Conservation (phyloP, 2,329 filamentous ascomycete species). For the Fusarium torreyae region DNA sequence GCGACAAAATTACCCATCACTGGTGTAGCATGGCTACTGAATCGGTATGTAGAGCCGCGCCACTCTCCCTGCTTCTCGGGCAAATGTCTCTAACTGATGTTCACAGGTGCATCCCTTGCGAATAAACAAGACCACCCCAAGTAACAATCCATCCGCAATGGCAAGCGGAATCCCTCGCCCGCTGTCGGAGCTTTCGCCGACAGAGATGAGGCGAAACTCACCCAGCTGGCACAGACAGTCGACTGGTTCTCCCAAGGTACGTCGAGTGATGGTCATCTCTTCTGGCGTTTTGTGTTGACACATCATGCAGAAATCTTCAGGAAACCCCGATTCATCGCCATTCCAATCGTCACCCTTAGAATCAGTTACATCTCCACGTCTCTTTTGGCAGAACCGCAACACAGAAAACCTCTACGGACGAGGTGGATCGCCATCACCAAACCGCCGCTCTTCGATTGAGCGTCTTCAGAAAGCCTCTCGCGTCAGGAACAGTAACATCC, state of each 20-base stretch:
- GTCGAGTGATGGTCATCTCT: conserved; percentile 31
- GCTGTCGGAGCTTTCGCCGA: conserved; percentile 89
- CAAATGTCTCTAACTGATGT: conserved; percentile 45
- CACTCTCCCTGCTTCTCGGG: conserved; percentile 31
- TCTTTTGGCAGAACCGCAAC: conserved; percentile 92
- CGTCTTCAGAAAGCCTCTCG: conserved; percentile 94
- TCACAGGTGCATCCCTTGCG: conserved; percentile 81
- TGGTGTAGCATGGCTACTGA: conserved; percentile 56
- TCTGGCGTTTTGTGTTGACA: conserved; percentile 52
- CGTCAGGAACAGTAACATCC: conserved; percentile 98
- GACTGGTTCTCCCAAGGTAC: conserved; percentile 57
- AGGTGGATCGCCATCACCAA: conserved; percentile 76
- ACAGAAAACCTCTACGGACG: conserved; percentile 79
- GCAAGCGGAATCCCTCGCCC: conserved; percentile 76
- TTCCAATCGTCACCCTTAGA: conserved; percentile 88
- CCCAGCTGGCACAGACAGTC: conserved; percentile 92
- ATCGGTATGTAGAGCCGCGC: conserved; percentile 54
- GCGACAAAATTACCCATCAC: conserved; percentile 41
- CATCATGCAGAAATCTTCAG: conserved; percentile 72
- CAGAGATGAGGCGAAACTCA: conserved; percentile 90
- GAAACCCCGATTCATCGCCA: conserved; percentile 82
- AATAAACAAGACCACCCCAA: conserved; percentile 78
- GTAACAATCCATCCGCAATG: conserved; percentile 75
- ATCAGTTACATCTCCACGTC: conserved; percentile 79
- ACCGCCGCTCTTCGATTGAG: conserved; percentile 92